Evolutionary conservation across 768 basidiomycete genomes (phyloP), one percentile per base, ranked within the genome.

Genomic region (Clathrus columnatus): DNA sequence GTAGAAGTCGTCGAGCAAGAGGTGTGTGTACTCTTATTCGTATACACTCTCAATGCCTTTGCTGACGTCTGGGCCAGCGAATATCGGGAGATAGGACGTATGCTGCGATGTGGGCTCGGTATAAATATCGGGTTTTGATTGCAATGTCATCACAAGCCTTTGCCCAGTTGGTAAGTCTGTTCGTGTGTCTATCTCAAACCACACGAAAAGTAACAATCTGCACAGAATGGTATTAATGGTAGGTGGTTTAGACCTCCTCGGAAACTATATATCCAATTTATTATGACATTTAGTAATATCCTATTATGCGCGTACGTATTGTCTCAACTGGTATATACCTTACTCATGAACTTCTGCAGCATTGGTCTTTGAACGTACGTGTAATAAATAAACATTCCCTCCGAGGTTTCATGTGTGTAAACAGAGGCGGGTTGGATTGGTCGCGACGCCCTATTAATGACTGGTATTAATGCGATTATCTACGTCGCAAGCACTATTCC

Each of bases 141-240:
- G 94, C 94, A 16, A 94, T 94, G 90, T 90, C 87, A 18, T 91
- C 91, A 54, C 94, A 96, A 68, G 88, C 90, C 42, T 95, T 96
- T 69, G 94, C 94, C 43, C 94, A 96, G 65, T 73, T 96, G 64
- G 92, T 91, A 60, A 58, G 89, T 75, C 5, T 23, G 62, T 44
- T 55, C 7, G 16, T 5, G 2, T 18, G 16, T 3, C 21, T 47
- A n/a, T 51, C 49, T 41, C 56, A 29, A 14, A 21, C 26, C 53
- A 30, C 48, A 20, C 27, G 28, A 14, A 55, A 30, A 48, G 41
- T 18, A 47, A 58, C 28, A 20, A 42, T 32, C 7, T n/a, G 28
- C 23, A n/a, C 60, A 95, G 91, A 95, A 95, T 67, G 94, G 93
- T 57, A 97, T 96, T 63, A 96, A 94, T 66, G 88, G 89, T 88